A percentile compares a stretch with the other conserved stretches of the same genome.
Conservation (phyloP, 225 moss, liverwort and hornwort genomes). For the Ulota crispa region DNA sequence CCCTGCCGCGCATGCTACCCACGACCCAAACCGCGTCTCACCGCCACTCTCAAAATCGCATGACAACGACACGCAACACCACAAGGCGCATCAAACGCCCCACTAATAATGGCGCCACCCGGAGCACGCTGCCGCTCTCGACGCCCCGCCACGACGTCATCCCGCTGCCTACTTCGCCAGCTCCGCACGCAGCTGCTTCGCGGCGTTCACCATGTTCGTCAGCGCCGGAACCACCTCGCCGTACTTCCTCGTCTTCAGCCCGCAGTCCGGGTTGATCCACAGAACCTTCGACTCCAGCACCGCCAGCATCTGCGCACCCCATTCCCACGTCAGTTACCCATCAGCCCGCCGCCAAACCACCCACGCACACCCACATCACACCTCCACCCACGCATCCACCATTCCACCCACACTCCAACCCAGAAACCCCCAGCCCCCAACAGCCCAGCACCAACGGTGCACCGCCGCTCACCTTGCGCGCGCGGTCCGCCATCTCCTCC, state of each 20-base stretch:
- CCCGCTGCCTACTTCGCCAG: slow-evolving; percentile 41
- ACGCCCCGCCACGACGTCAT: background rate
- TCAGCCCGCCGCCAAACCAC: too few species aligned
- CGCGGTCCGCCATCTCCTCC: slow-evolving; percentile 61
- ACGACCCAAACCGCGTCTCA: background rate
- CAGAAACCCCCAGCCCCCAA: too few species aligned
- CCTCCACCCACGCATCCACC: too few species aligned
- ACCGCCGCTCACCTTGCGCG: slow-evolving; percentile 45
- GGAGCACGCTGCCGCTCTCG: background rate
- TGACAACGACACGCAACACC: too few species aligned
- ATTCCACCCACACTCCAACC: too few species aligned
- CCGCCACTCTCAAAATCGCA: background rate
- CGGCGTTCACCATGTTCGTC: slow-evolving; percentile 61
- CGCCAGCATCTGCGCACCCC: slow-evolving; percentile 34
- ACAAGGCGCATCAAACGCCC: background rate
- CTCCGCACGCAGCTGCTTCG: slow-evolving; percentile 75
- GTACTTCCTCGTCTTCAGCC: slow-evolving; percentile 42
- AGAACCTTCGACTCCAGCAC: slow-evolving; percentile 62
- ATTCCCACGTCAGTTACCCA: slow-evolving; percentile 11
- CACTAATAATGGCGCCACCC: background rate
- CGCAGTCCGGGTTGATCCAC: slow-evolving; percentile 94
- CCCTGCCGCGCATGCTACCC: background rate
- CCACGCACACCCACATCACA: too few species aligned
- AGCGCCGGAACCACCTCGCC: slow-evolving; percentile 39
- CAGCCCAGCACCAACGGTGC: too few species aligned